These are phyloP conservation scores for Cutaneotrichosporon curvatum DNA, from an alignment of 1,284 basidiomycete genomes.

Conservation along the genomic window DNA sequence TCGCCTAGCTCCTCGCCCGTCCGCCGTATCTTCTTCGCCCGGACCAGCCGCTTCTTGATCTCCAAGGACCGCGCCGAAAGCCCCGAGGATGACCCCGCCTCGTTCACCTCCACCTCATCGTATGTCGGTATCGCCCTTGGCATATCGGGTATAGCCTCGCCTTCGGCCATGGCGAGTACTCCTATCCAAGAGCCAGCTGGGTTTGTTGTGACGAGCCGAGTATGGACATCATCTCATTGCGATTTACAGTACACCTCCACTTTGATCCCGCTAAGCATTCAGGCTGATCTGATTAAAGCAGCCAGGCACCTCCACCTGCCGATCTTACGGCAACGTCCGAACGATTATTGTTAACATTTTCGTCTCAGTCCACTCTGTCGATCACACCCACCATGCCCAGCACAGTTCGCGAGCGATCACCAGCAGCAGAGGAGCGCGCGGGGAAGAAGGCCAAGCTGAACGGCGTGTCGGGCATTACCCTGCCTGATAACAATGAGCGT, in stretches of 20 bases:
- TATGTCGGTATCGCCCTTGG: no score
- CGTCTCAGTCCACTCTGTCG: neutral
- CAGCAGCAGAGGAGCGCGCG: conserved; percentile 12
- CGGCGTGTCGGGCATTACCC: conserved; percentile 18
- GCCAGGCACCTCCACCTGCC: no score
- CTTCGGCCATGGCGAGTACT: neutral
- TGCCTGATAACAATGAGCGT: conserved; percentile 21
- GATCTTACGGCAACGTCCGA: no score
- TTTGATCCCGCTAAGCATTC: no score
- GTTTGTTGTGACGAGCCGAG: no score
- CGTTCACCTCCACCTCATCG: neutral
- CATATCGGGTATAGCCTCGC: no score
- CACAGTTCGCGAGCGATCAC: conserved; percentile 22
- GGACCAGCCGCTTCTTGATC: conserved; percentile 32
- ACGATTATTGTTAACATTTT: neutral
- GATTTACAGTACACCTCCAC: no score
- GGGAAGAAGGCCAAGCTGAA: conserved; percentile 25
- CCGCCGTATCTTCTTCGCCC: conserved; percentile 33
- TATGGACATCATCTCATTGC: no score
- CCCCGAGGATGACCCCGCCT: neutral
- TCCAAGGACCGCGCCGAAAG: conserved; percentile 3
- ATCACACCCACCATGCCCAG: conserved; percentile 22
- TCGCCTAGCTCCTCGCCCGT: conserved; percentile 7
- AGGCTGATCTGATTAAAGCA: no score
- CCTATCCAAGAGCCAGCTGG: no score